Base-by-base conservation (phyloP, 2,329 filamentous ascomycete species). In the Tricladium varicosporioides region DNA sequence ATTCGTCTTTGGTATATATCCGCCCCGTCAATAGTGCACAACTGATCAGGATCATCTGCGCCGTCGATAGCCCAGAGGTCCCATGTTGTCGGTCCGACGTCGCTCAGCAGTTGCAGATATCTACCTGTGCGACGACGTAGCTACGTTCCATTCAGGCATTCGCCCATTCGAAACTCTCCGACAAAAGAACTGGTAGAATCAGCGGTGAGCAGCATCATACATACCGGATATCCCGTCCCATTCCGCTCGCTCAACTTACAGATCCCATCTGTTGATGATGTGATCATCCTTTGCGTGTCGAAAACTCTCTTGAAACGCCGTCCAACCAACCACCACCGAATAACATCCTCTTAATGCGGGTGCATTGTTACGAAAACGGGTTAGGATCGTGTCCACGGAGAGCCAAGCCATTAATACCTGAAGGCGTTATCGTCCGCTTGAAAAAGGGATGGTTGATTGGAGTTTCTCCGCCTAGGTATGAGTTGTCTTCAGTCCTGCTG, bases 91-190 rank as follows among this genome's bases (percentile, higher is more conserved):
- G 19, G 46, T 54, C 62, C 62, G 62, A 59, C 22, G 33, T 64
- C 62, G 62, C 62, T 48, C 43, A 16, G 19, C 44, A 31, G 31
- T 49, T 59, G 52, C 56, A 59, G 52, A 56, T 54, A 49, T 50
- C 31, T 46, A 43, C 51, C 55, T 60, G 58, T 61, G 58, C 55
- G 54, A 60, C 60, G 54, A 63, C 60, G 59, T 51, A 51, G 56
- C 47, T 53, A 51, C 27, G 45, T 52, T 52, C 52, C 54, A 56
- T 58, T 19, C 33, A 51, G 44, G 31, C 48, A 53, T 45, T 51
- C 42, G 42, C 33, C 42, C 54, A 60, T 64, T 59, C 54, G 58
- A 36, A 60, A 55, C 19, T 60, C 16, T 42, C 44, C 42, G 54
- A 49, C 44, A 50, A 53, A 54, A 50, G n/a, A 15, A 40, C 56